A percentile compares a stretch with the other conserved stretches of the same genome.
Evolutionary conservation across 768 basidiomycete genomes (phyloP).

Genomic region (Lactarius tabidus): DNA sequence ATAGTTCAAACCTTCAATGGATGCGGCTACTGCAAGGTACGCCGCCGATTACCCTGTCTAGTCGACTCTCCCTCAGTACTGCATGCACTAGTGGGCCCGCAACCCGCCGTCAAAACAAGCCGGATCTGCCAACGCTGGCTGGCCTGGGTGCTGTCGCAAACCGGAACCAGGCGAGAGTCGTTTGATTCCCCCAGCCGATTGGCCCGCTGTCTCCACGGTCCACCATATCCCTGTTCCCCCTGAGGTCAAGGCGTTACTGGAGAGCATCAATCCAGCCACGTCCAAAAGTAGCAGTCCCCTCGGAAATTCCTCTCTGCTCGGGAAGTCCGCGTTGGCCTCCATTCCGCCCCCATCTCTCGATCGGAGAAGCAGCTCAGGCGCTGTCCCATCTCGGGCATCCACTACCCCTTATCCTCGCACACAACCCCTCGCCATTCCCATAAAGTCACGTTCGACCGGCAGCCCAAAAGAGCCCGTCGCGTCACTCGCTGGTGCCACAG

Average conservation of each 20-base stretch:
- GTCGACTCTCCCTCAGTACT: constrained; percentile 6
- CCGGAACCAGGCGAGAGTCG: constrained; percentile 57
- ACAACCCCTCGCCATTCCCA: constrained; percentile 33
- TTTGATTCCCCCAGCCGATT: constrained; percentile 67
- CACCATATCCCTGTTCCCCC: constrained; percentile 70
- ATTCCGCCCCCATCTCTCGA: constrained; percentile 27
- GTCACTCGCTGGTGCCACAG: constrained; percentile 38
- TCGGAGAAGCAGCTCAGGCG: constrained; percentile 26
- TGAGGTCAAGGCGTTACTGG: constrained; percentile 66
- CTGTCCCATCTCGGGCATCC: constrained; percentile 24
- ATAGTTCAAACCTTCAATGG: constrained; percentile 79
- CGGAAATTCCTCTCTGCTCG: constrained; percentile 18
- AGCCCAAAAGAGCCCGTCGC: constrained; percentile 49
- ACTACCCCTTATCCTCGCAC: constrained; percentile 25
- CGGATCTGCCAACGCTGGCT: constrained; percentile 67
- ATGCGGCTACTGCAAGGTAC: constrained; percentile 88
- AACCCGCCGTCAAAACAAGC: constrained; percentile 51
- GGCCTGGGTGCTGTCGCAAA: constrained; percentile 88
- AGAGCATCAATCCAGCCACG: constrained; percentile 37
- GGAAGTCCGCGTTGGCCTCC: constrained; percentile 19
- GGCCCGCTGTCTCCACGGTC: constrained; percentile 73
- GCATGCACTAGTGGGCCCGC: constrained; percentile 61
- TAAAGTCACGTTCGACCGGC: constrained; percentile 48
- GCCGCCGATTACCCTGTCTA: constrained; percentile 20
- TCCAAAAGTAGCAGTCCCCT: constrained; percentile 33